A percentile compares a stretch with the other conserved stretches of the same genome.
phyloP scores from a whole-genome alignment of 352 stramenopile species.

The Phytophthora lateralis region DNA sequence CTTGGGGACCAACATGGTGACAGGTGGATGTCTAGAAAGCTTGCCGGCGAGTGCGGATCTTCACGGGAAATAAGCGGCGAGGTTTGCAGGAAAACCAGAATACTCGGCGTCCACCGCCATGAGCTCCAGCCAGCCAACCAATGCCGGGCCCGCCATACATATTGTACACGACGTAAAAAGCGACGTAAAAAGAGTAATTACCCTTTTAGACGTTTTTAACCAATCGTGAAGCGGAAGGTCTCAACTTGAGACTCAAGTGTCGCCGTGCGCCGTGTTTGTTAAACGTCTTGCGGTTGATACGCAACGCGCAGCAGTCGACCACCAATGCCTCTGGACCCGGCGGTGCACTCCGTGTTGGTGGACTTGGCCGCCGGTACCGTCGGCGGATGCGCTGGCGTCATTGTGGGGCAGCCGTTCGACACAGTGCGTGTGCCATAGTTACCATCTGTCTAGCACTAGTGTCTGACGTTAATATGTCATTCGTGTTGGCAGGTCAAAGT shows the following conservation, averaged over 20 bases:
- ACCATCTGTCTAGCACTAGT: background rate
- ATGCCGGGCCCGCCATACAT: slow-evolving; percentile 21
- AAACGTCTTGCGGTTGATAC: slow-evolving; percentile 19
- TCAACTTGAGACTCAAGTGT: too few species aligned
- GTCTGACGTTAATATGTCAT: slow-evolving; percentile 12
- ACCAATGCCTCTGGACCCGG: slow-evolving; percentile 34
- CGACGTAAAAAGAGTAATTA: slow-evolving; percentile 36
- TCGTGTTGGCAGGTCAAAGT: slow-evolving; percentile 57
- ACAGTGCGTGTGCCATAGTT: slow-evolving; percentile 38
- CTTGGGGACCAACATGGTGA: slow-evolving; percentile 95
- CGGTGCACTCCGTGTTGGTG: slow-evolving; percentile 44
- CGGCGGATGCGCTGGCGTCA: slow-evolving; percentile 54
- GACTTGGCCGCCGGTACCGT: slow-evolving; percentile 56
- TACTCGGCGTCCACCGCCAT: slow-evolving; percentile 16
- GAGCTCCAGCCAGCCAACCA: slow-evolving; percentile 38
- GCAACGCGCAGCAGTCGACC: background rate
- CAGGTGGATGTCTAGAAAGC: slow-evolving; percentile 67
- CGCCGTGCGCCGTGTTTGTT: background rate
- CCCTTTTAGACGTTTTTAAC: slow-evolving; percentile 4
- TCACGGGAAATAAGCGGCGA: slow-evolving; percentile 64
- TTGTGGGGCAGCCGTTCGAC: slow-evolving; percentile 69
- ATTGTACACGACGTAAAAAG: slow-evolving; percentile 31
- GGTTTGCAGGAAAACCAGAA: slow-evolving; percentile 62
- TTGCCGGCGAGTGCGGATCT: slow-evolving; percentile 92
- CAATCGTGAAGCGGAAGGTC: slow-evolving; percentile 2